Evolutionary conservation across 2,329 filamentous ascomycete genomes (phyloP), one percentile per base, ranked within the genome.

Genomic region (Verticillium albo-atrum): DNA sequence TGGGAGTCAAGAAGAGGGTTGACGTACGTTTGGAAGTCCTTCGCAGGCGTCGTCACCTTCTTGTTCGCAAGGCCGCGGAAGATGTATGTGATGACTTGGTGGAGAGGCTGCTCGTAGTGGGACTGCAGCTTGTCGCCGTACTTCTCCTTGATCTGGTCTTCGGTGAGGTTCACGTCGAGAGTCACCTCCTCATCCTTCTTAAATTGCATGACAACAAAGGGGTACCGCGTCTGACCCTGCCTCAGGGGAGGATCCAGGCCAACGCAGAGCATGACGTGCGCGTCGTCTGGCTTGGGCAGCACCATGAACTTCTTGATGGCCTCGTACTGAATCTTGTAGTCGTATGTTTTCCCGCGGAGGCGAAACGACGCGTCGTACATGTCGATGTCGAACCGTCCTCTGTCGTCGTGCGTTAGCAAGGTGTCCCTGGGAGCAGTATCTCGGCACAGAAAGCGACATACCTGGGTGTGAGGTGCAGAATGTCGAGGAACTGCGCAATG

Each of bases 271-370:
- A 99, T 89, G 66, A 90, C 93, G 73, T 99, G 95, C 68, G 95
- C 86, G 66, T 99, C 95, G 73, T 99, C 95, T n/a, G 95, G 95
- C 79, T 99, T 99, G 54, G 95, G 95, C 6, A 99, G 86, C 30
- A 98, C 85, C 88, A 99, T 97, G 73, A 98, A 98, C 75, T 98
- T 98, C 82, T 99, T 99, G 78, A 98, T 92, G 55, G 89, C 87
- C 60, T 97, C 91, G 77, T 97, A 99, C 74, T 97, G 92, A 66
- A 99, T 98, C 84, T 99, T 99, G 86, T 99, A 99, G 79, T 99
- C 96, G 81, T 99, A 99, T 26, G 95, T 99, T 79, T 99, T 99
- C 70, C 95, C 95, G 65, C 95, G 94, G 63, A 99, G 84, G 63
- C 95, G 90, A 84, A 99, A 98, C 2, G 95, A 98, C 17, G 87